Evolutionary conservation across 441 rosid genomes (phyloP).

Genomic region (Lepidium campestre): DNA sequence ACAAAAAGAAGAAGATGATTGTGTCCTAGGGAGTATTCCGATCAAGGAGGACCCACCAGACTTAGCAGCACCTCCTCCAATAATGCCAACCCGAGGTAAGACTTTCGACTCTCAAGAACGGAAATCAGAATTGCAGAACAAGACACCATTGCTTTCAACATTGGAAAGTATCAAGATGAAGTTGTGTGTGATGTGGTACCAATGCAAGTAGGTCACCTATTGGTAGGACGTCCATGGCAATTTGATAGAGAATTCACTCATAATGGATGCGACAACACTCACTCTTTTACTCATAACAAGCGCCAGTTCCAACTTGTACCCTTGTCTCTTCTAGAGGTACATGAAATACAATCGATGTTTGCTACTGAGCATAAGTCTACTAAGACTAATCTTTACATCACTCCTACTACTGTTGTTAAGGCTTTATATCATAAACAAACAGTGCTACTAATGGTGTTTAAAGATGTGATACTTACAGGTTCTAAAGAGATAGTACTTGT

Average conservation of each 20-base stretch:
- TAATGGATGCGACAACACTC: not conserved
- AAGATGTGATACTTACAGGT: not conserved
- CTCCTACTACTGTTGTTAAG: not conserved
- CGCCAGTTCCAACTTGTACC: not conserved
- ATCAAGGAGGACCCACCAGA: too few species aligned
- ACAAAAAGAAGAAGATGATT: too few species aligned
- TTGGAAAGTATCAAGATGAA: not conserved
- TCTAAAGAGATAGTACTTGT: not conserved
- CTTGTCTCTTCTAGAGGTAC: not conserved
- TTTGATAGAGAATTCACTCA: not conserved
- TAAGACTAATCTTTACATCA: not conserved
- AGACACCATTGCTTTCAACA: not conserved
- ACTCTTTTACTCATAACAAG: not conserved
- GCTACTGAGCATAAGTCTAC: not conserved
- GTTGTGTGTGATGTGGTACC: not conserved
- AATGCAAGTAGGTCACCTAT: not conserved
- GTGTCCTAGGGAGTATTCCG: too few species aligned
- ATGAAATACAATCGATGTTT: fast-evolving
- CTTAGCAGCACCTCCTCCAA: too few species aligned
- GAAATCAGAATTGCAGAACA: not conserved
- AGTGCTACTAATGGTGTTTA: not conserved
- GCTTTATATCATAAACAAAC: not conserved
- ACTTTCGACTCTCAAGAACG: too few species aligned
- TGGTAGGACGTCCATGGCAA: not conserved
- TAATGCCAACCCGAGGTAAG: too few species aligned